Base-by-base conservation (phyloP, 2,329 filamentous ascomycete genomes). In the Cladophialophora yegresii region DNA sequence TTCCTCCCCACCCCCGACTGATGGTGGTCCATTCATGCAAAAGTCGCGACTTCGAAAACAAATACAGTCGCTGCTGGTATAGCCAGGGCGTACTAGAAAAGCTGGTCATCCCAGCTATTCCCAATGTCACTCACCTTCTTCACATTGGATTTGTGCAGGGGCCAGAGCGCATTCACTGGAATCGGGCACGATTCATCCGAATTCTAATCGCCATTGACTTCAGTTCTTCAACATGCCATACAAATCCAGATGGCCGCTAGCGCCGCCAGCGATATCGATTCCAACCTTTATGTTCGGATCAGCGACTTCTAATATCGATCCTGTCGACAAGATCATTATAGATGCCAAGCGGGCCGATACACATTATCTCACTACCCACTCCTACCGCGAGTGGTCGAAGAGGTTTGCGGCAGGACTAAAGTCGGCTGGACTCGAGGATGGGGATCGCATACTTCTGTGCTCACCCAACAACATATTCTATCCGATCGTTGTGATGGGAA, bases 361-460 rank as follows among this genome's bases (percentile, higher is more conserved):
- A 8, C 86, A 89, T 70, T 86, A 82, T 69, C 79, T 95, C 45
- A 89, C 87, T 3, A 79, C 84, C 45, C 74, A 82, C 67, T 82
- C 84, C 65, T 90, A 88, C 74, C 87, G 90, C 23, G 80, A 88
- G 68, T 88, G 89, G 80, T 83, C 87, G 36, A 89, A 92, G 75
- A 86, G 90, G 13, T 77, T 95, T 36, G 91, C 89, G 0, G 82
- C 82, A 7, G 84, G 84, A 0, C 76, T 86, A 54, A 26, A 30
- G 5, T 54, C 30, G 6, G 43, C 49, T 16, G 66, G 66, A 13
- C 49, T 68, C 28, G 47, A 79, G 59, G 72, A 75, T 33, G 83
- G 82, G 36, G 83, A 86, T 65, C 82, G 81, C 64, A 80, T 86
- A 4, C 81, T 81, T 51, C 77, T 86, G 50, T 82, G 85, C 66